Conservation (phyloP, 345 rosid genomes). For the Chamaenerion angustifolium region DNA sequence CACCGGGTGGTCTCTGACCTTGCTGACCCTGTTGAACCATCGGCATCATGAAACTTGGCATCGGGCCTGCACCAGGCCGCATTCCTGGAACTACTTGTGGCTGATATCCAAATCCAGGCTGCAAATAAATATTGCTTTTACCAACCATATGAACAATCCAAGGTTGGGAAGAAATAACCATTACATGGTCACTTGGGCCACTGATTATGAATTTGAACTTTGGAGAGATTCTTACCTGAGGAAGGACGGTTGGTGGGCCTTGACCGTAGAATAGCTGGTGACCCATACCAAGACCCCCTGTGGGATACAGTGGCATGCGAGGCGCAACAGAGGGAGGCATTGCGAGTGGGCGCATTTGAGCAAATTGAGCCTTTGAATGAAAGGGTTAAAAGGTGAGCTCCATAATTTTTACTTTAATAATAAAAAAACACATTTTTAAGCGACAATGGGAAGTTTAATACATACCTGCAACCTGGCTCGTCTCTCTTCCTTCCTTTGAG, state of each 20-base stretch:
- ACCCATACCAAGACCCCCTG: slow-evolving; percentile 71
- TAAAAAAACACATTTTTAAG: no score
- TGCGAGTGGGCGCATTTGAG: slow-evolving; percentile 70
- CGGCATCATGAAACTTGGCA: slow-evolving; percentile 72
- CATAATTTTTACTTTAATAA: no score
- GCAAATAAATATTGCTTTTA: slow-evolving; percentile 7
- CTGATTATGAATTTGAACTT: slow-evolving; percentile 1
- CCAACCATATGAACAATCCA: neutral
- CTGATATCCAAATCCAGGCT: slow-evolving; percentile 92
- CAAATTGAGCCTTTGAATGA: slow-evolving; percentile 63
- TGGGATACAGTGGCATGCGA: slow-evolving; percentile 74
- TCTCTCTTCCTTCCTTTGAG: slow-evolving; percentile 93
- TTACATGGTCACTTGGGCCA: no score
- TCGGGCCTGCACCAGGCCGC: slow-evolving; percentile 68
- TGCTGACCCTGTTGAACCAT: slow-evolving; percentile 92
- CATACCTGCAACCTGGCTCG: slow-evolving; percentile 85
- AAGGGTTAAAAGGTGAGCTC: no score
- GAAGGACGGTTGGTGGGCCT: slow-evolving; percentile 68
- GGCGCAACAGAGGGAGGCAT: slow-evolving; percentile 69
- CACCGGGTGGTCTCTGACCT: slow-evolving; percentile 70
- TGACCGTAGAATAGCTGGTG: slow-evolving; percentile 83
- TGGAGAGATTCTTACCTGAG: slow-evolving; percentile 33
- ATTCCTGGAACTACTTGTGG: slow-evolving; percentile 91
- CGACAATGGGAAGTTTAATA: no score
- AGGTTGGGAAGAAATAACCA: no score